Percentiles rank a stretch among this genome's conserved stretches.
Conservation (phyloP, 2,329 filamentous ascomycete genomes). For the Plenodomus biglobosus region DNA sequence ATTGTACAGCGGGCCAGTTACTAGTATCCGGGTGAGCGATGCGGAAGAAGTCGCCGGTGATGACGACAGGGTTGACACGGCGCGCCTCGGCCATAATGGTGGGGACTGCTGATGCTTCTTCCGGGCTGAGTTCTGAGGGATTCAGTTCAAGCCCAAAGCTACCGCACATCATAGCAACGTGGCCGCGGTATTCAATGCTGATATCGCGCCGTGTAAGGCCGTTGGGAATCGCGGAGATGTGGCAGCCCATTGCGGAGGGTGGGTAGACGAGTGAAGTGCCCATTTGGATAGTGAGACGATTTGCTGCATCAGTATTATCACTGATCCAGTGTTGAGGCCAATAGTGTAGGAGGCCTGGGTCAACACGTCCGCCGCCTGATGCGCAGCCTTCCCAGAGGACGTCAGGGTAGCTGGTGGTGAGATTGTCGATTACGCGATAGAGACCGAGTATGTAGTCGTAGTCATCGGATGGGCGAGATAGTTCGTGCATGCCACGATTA, state of each 20-base stretch:
- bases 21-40: conserved; percentile 60
- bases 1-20: conserved; percentile 64
- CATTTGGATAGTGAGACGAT: conserved; percentile 64
- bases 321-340: conserved; percentile 68
- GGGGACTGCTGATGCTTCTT: conserved; percentile 58
- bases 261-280: conserved; percentile 66
- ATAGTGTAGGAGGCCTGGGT: conserved; percentile 64
- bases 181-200: conserved; percentile 62
- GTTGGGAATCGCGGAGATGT: conserved; percentile 64
- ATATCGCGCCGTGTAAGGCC: conserved; percentile 58
- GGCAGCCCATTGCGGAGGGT: conserved; percentile 65
- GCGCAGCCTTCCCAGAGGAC: conserved; percentile 69
- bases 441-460: conserved; percentile 66
- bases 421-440: conserved; percentile 62
- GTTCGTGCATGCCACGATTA: conserved; percentile 66
- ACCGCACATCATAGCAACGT: conserved; percentile 69
- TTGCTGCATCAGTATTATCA: conserved; percentile 64
- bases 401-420: conserved; percentile 62
- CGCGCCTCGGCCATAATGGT: conserved; percentile 57
- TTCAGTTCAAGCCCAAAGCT: conserved; percentile 67
- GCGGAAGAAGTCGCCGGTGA: conserved; percentile 62
- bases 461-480: conserved; percentile 54
- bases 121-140: conserved; percentile 53
- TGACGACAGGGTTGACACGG: conserved; percentile 60
- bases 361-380: conserved; percentile 65